A percentile compares a stretch with the other conserved stretches of the same genome.
Conservation (phyloP, 169 alveolate species). For the Eimeria mitis region DNA sequence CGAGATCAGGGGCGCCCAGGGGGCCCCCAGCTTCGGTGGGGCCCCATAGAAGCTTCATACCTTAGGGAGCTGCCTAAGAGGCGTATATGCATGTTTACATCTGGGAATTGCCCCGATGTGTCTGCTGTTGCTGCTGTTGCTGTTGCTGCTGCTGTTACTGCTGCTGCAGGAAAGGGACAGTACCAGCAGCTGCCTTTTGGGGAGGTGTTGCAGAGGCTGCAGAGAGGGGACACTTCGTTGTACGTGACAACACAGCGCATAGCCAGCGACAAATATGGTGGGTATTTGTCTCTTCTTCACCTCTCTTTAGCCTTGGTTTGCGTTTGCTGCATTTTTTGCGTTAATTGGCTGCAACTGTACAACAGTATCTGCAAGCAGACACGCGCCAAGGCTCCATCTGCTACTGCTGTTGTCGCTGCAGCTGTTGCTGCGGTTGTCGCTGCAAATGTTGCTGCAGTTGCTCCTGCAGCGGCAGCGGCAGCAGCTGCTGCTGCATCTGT, state of each 20-base stretch:
- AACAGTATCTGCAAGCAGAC: too few relatives aligned
- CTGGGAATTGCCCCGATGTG: too few relatives aligned
- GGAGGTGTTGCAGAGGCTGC: constrained; percentile 21
- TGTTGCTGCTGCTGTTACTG: background rate
- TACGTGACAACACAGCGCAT: constrained; percentile 75
- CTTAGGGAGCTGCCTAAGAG: too few relatives aligned
- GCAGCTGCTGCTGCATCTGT: background rate
- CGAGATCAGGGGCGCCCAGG: constrained; percentile 16
- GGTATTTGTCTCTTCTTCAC: background rate
- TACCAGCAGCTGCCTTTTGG: constrained; percentile 31
- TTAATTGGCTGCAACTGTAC: too few relatives aligned
- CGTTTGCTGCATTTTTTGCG: too few relatives aligned
- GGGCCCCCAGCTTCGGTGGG: constrained; percentile 37
- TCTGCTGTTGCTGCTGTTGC: too few relatives aligned
- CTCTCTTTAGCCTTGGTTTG: background rate
- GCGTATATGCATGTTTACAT: too few relatives aligned
- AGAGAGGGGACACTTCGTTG: constrained; percentile 43
- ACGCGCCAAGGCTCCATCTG: too few relatives aligned
- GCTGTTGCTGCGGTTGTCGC: too few relatives aligned
- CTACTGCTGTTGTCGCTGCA: background rate
- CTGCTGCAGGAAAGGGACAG: constrained; percentile 53
- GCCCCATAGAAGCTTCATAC: background rate
- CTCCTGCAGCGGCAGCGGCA: too few relatives aligned
- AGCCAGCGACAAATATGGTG: constrained; percentile 40
- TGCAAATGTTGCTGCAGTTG: too few relatives aligned